phyloP scores from a whole-genome alignment of 2,329 filamentous ascomycete genomes.

The Colletotrichum karsti region DNA sequence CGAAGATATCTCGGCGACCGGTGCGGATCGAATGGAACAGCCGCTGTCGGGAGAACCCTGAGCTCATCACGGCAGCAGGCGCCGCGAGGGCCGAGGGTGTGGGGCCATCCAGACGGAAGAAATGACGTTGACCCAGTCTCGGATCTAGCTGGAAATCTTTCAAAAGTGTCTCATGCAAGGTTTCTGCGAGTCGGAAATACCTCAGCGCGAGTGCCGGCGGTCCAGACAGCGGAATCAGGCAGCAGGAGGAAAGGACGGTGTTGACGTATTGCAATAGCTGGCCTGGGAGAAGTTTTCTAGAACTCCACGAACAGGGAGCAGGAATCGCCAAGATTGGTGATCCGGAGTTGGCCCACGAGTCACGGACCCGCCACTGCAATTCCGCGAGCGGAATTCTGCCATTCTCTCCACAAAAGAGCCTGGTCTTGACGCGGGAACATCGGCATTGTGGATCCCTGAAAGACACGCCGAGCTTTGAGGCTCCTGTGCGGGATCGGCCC shows the following conservation, averaged over 20 bases:
- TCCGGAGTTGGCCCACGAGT: slow-evolving; percentile 9
- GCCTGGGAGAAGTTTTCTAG: slow-evolving; percentile 1
- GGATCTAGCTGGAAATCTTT: neutral
- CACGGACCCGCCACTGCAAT: neutral
- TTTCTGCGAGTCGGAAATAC: neutral
- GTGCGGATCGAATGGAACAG: neutral
- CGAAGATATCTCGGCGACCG: slow-evolving; percentile 3
- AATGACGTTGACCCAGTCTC: neutral
- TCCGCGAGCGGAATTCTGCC: slow-evolving; percentile 20
- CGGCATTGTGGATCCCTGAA: neutral
- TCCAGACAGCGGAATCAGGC: neutral
- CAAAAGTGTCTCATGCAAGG: neutral
- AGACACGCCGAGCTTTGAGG: neutral
- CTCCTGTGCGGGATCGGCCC: neutral
- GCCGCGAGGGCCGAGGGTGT: neutral
- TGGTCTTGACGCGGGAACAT: neutral
- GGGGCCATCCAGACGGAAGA: neutral
- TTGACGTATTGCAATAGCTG: neutral
- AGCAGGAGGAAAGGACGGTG: neutral
- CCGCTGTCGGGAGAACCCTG: neutral
- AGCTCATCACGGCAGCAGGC: neutral
- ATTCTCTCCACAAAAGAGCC: neutral
- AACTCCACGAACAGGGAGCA: neutral
- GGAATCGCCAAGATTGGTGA: slow-evolving; percentile 15
- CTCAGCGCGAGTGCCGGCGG: neutral